A percentile compares a stretch with the other conserved stretches of the same genome.
These are phyloP conservation scores for Knoxdaviesia capensis DNA, from an alignment of 2,329 filamentous ascomycete species.

Conservation along the genomic window DNA sequence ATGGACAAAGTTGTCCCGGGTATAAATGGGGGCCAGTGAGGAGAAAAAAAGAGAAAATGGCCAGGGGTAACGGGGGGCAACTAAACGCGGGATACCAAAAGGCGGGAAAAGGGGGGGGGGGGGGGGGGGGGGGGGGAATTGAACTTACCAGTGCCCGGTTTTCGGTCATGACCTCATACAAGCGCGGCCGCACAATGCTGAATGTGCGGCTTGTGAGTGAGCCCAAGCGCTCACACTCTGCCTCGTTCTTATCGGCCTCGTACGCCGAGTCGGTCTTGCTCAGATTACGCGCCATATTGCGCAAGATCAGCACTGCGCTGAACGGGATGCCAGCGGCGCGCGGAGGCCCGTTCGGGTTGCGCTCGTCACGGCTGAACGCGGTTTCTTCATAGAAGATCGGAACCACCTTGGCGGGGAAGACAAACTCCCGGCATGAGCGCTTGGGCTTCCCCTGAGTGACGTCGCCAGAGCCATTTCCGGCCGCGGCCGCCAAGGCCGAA, in stretches of 20 bases:
- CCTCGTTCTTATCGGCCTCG: slow-evolving; percentile 16
- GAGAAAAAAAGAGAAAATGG: no score
- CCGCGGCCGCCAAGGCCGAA: no score
- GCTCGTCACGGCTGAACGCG: slow-evolving; percentile 31
- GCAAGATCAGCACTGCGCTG: slow-evolving; percentile 54
- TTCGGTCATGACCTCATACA: slow-evolving; percentile 51
- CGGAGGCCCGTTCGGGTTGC: slow-evolving; percentile 32
- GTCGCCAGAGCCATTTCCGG: no score
- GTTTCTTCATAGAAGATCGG: slow-evolving; percentile 35
- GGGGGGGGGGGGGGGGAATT: no score
- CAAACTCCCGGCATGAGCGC: slow-evolving; percentile 5
- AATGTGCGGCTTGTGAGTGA: no score
- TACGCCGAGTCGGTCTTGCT: slow-evolving; percentile 36
- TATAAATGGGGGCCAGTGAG: no score
- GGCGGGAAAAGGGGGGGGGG: no score
- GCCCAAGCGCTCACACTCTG: slow-evolving; percentile 22
- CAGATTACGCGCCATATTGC: slow-evolving; percentile 55
- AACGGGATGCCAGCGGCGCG: slow-evolving; percentile 63
- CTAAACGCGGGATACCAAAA: no score
- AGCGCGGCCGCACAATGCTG: slow-evolving; percentile 1
- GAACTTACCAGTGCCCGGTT: slow-evolving; percentile 38
- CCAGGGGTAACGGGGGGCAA: no score
- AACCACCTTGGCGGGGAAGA: slow-evolving; percentile 35
- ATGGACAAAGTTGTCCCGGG: no score
- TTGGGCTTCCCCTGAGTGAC: no score